Percentiles rank a stretch among this genome's conserved stretches.
Conservation (phyloP, 345 rosid genomes). For the Lepidium africanum region DNA sequence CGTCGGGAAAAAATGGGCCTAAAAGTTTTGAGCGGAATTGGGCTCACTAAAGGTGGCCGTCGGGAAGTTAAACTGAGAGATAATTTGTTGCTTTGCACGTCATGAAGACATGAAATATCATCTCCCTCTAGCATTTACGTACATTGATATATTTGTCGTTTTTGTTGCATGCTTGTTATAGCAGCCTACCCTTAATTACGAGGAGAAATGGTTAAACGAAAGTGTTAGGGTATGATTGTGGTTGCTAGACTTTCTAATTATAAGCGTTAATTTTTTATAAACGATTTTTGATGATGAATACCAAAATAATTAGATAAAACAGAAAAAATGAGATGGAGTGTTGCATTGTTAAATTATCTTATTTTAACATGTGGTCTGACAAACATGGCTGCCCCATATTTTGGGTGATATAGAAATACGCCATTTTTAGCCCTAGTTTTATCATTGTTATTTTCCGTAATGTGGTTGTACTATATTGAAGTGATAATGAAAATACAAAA, state of each 20-base stretch:
- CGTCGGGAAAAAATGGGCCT: no score
- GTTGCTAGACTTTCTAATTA: background rate
- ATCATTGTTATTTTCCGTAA: no score
- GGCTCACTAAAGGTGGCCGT: no score
- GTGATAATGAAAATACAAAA: background rate
- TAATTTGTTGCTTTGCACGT: no score
- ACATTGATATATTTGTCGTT: background rate
- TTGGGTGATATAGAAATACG: background rate
- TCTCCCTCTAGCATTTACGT: background rate
- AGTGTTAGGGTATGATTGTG: background rate
- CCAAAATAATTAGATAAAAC: no score
- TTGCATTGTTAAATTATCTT: no score
- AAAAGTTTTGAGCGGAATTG: no score
- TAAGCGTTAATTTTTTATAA: background rate
- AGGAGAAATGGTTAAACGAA: background rate
- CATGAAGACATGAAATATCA: background rate
- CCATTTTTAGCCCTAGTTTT: background rate
- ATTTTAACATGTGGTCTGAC: background rate
- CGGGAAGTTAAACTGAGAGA: no score
- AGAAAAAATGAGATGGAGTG: no score
- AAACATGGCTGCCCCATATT: background rate
- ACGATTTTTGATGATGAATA: no score
- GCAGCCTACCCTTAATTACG: background rate
- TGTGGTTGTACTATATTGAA: no score
- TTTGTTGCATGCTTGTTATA: background rate